A percentile compares a stretch with the other conserved stretches of the same genome.
These are phyloP conservation scores for Daldinia eschscholtzii DNA, from an alignment of 2,329 filamentous ascomycete species.

Conservation along the genomic window DNA sequence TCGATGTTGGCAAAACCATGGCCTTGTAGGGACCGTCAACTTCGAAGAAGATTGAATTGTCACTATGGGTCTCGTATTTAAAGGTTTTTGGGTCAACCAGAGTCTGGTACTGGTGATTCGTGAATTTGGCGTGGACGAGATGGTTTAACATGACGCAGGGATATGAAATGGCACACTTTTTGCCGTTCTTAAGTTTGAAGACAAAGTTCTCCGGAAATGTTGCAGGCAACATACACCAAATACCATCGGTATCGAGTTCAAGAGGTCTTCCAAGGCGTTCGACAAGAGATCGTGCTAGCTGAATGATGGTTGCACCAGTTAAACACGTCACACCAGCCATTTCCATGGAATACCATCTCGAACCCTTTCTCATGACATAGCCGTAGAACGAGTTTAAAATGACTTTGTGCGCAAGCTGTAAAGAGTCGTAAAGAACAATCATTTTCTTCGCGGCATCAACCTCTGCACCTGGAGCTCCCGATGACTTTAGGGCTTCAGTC, in stretches of 20 bases:
- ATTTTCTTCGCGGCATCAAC: conserved; percentile 98
- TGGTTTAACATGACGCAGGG: conserved; percentile 99
- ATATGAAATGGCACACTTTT: conserved; percentile 96
- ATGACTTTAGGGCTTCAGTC: conserved; percentile 84
- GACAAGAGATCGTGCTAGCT: conserved; percentile 92
- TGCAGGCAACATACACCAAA: conserved; percentile 98
- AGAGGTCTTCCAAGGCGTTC: conserved; percentile 92
- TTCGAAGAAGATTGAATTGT: conserved; percentile 99
- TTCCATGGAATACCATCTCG: conserved; percentile 98
- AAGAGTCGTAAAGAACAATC: conserved; percentile 94
- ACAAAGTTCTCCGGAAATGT: conserved; percentile 97
- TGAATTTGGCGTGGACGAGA: conserved; percentile 92
- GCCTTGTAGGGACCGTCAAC: conserved; percentile 97
- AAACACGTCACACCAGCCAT: conserved; percentile 99
- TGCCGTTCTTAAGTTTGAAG: conserved; percentile 94
- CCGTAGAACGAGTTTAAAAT: conserved; percentile 99
- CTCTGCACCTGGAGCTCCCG: conserved; percentile 80
- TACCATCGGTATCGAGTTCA: conserved; percentile 97
- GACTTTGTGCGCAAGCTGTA: conserved; percentile 98
- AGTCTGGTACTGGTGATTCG: conserved; percentile 97
- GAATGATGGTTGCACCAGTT: conserved; percentile 96
- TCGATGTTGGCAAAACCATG: conserved; percentile 97
- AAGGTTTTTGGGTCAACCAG: conserved; percentile 82
- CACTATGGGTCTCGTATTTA: conserved; percentile 96
- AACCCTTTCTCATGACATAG: conserved; percentile 99